Evolutionary conservation across 257 asterid species (phyloP).

Genomic region (Mentha longifolia): DNA sequence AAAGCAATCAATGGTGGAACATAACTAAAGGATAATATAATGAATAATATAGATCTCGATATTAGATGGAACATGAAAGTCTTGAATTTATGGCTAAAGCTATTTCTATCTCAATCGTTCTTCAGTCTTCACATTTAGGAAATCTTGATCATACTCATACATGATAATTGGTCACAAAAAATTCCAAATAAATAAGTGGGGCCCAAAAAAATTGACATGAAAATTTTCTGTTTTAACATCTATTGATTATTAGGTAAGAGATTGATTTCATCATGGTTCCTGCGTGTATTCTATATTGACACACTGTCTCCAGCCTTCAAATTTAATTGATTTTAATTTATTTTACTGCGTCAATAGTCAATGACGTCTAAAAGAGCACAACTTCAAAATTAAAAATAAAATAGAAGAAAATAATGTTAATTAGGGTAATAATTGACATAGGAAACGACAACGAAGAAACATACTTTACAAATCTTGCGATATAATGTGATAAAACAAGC

Average conservation of each 20-base stretch:
- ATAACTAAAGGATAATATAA: too few relatives aligned
- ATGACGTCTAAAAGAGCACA: constrained; percentile 13
- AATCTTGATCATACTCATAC: background rate
- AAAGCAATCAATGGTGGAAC: too few relatives aligned
- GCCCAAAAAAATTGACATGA: background rate
- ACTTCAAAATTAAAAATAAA: background rate
- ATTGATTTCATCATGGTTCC: background rate
- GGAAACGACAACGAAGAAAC: constrained; percentile 11
- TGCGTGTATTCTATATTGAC: background rate
- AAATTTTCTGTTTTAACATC: background rate
- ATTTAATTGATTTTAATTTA: too few relatives aligned
- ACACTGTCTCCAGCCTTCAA: constrained; percentile 3
- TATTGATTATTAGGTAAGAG: background rate
- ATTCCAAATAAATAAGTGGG: background rate
- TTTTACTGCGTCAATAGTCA: constrained; percentile 6
- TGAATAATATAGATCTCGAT: too few relatives aligned
- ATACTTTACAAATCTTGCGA: background rate
- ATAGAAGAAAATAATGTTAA: background rate
- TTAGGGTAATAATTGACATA: constrained; percentile 20
- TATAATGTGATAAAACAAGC: background rate
- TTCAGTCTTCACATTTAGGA: background rate
- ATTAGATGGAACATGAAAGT: too few relatives aligned
- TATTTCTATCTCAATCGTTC: background rate
- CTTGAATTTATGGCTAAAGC: background rate
- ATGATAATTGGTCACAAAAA: too few relatives aligned